Conservation (phyloP, 345 rosid genomes). For the Lagerstroemia speciosa region DNA sequence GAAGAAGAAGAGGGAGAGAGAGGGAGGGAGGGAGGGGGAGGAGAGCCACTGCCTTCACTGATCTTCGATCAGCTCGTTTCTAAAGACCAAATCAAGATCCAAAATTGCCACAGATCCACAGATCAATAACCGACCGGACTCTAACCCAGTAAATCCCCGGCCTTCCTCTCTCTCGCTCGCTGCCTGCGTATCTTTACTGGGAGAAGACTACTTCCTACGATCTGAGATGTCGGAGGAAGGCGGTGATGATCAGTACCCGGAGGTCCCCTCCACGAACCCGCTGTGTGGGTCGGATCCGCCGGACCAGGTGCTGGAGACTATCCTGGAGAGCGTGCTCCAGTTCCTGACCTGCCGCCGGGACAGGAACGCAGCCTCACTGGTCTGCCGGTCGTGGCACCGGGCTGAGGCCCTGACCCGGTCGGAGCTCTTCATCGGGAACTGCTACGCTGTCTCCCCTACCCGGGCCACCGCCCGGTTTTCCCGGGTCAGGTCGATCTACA, state of each 20-base stretch:
- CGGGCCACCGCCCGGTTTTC: constrained; percentile 50
- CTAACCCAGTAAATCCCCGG: neutral
- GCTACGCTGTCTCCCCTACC: constrained; percentile 63
- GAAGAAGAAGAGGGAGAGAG: neutral
- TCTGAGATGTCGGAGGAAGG: neutral
- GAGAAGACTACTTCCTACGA: neutral
- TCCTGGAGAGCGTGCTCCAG: constrained; percentile 70
- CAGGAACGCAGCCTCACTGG: constrained; percentile 79
- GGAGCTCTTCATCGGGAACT: constrained; percentile 78
- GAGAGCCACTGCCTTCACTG: neutral
- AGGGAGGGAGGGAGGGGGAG: neutral
- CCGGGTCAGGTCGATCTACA: constrained; percentile 42
- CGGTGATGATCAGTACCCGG: neutral
- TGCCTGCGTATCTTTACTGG: no score
- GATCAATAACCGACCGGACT: neutral
- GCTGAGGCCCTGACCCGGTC: constrained; percentile 68
- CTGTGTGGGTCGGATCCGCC: neutral
- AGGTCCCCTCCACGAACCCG: neutral
- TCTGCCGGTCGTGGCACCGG: constrained; percentile 73
- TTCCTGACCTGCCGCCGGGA: constrained; percentile 63
- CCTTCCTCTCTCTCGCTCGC: neutral
- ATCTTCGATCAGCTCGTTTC: neutral
- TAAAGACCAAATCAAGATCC: neutral
- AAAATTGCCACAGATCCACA: neutral
- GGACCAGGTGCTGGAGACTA: constrained; percentile 63